A percentile compares a stretch with the other conserved stretches of the same genome.
Evolutionary conservation across 345 rosid species (phyloP).

Genomic region (Salix arbutifolia): DNA sequence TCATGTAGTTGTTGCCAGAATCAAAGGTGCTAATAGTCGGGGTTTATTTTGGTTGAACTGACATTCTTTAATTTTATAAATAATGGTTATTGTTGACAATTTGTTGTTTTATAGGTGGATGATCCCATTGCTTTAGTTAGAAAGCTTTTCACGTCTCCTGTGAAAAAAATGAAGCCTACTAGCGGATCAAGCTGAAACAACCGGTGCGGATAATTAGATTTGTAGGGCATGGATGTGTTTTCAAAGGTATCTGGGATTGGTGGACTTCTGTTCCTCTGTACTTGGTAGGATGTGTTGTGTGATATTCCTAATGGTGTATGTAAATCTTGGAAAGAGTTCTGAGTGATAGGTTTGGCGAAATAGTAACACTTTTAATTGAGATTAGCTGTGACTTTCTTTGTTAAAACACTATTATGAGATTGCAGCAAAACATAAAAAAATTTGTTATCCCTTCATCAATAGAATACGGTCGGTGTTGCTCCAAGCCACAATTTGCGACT

Average conservation of each 20-base stretch:
- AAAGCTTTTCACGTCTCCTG: constrained; percentile 61
- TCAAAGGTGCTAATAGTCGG: background rate
- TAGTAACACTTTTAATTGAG: background rate
- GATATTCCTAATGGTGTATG: background rate
- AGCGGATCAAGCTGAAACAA: constrained; percentile 28
- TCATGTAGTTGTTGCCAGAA: background rate
- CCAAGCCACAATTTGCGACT: constrained; percentile 68
- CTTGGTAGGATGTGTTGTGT: background rate
- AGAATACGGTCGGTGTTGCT: constrained; percentile 16
- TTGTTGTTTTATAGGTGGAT: constrained; percentile 47
- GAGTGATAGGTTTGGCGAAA: background rate
- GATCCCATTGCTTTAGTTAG: constrained; percentile 71
- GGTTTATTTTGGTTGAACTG: background rate
- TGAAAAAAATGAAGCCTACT: constrained; percentile 44
- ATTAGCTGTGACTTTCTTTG: background rate
- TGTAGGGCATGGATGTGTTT: background rate
- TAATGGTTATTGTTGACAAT: background rate
- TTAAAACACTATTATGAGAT: background rate
- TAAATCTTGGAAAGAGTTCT: background rate
- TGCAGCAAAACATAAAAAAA: constrained; percentile 14
- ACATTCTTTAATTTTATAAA: background rate
- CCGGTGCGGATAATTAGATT: constrained; percentile 6
- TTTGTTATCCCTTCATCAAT: constrained; percentile 7
- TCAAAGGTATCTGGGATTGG: background rate
- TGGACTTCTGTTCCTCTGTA: background rate